A percentile compares a stretch with the other conserved stretches of the same genome.
phyloP scores from a whole-genome alignment of 768 basidiomycete species.

The Leccinum incarnatum region DNA sequence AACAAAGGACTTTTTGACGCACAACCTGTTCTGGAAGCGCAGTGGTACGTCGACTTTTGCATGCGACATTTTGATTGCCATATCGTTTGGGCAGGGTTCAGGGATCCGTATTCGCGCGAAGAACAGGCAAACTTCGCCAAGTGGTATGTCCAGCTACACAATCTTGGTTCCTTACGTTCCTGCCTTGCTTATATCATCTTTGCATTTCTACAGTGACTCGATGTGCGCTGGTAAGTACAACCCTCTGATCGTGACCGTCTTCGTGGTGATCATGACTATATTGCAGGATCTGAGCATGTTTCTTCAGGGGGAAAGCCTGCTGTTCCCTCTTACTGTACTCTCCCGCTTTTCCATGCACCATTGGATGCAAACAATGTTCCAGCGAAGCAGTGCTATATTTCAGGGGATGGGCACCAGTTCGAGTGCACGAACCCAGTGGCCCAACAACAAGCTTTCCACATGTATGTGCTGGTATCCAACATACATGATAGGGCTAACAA shows the following conservation, averaged over 20 bases:
- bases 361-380: slow-evolving; percentile 18
- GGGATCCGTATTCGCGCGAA: slow-evolving; percentile 59
- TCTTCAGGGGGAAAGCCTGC: slow-evolving; percentile 36
- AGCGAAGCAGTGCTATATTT: slow-evolving; percentile 43
- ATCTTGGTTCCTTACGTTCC: no score
- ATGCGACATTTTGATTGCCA: background rate
- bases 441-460: slow-evolving; percentile 52
- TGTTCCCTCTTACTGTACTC: slow-evolving; percentile 50
- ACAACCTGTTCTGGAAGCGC: slow-evolving; percentile 54
- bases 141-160: slow-evolving; percentile 38
- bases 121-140: slow-evolving; percentile 51
- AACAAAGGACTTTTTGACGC: slow-evolving; percentile 55
- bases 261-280: background rate
- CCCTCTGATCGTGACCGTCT: background rate
- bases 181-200: background rate
- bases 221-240: slow-evolving; percentile 46
- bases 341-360: slow-evolving; percentile 52
- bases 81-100: slow-evolving; percentile 44
- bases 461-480: slow-evolving; percentile 39
- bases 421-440: slow-evolving; percentile 49
- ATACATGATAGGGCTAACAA: background rate
- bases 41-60: slow-evolving; percentile 37
- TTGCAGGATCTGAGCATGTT: slow-evolving; percentile 49
- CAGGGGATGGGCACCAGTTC: slow-evolving; percentile 56
- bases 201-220: slow-evolving; percentile 37